A percentile compares a stretch with the other conserved stretches of the same genome.
Conservation (phyloP, 1,284 basidiomycete species). For the Sutorius eximius region DNA sequence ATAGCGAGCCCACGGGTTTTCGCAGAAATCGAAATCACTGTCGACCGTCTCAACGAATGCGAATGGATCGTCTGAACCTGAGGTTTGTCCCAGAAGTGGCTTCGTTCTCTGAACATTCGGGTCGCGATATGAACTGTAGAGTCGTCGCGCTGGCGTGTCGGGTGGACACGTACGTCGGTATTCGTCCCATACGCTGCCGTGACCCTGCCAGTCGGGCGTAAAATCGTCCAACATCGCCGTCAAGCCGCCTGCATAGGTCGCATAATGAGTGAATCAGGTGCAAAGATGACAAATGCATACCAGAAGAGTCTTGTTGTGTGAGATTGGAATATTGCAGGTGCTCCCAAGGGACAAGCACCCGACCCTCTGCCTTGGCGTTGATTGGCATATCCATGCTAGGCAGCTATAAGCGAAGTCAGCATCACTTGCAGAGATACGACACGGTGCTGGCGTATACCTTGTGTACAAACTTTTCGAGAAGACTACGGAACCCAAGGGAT, state of each 20-base stretch:
- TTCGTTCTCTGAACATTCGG: slow-evolving; percentile 19
- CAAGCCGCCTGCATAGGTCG: slow-evolving; percentile 48
- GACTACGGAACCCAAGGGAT: slow-evolving; percentile 71
- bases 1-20: slow-evolving; percentile 78
- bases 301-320: slow-evolving; percentile 55
- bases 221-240: slow-evolving; percentile 69
- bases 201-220: slow-evolving; percentile 78
- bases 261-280: slow-evolving; percentile 3
- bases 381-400: slow-evolving; percentile 91
- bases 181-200: slow-evolving; percentile 88
- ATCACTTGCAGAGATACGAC: not conserved
- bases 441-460: slow-evolving; percentile 44
- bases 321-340: slow-evolving; percentile 68
- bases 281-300: slow-evolving; percentile 33
- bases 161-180: slow-evolving; percentile 90
- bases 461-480: slow-evolving; percentile 72
- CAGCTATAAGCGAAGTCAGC: slow-evolving; percentile 47
- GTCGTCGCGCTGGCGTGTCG: slow-evolving; percentile 71
- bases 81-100: slow-evolving; percentile 16
- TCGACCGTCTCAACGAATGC: slow-evolving; percentile 60
- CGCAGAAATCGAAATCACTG: slow-evolving; percentile 74
- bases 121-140: slow-evolving; percentile 71
- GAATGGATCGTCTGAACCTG: slow-evolving; percentile 51
- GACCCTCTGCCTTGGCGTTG: slow-evolving; percentile 89
- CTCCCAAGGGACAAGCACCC: slow-evolving; percentile 89